Evolutionary conservation across 352 stramenopile species (phyloP).

Genomic region (Globisporangium barbulae): DNA sequence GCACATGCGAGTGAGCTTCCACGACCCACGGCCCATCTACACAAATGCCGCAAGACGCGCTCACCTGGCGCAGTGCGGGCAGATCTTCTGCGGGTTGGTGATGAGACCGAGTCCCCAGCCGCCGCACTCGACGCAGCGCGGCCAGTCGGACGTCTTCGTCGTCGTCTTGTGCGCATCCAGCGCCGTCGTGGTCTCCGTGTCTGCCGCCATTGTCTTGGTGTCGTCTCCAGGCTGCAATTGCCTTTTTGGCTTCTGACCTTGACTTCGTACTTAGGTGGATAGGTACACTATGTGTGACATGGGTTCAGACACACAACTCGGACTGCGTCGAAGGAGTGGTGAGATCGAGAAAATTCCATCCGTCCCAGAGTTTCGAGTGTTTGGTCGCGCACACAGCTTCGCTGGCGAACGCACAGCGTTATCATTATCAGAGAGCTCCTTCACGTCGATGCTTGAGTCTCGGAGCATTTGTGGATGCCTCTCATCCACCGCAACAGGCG

Average conservation of each 20-base stretch:
- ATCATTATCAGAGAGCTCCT: no score
- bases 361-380: no score
- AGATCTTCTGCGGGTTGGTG: conserved; percentile 70
- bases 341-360: conserved; percentile 7
- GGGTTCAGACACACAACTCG: background rate
- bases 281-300: background rate
- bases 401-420: no score
- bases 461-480: no score
- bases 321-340: background rate
- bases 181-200: conserved; percentile 1
- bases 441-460: no score
- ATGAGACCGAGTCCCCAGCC: conserved; percentile 68
- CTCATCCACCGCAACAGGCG: no score
- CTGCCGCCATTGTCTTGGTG: background rate
- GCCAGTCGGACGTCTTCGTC: conserved; percentile 28
- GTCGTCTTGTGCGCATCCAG: background rate
- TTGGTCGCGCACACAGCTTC: no score
- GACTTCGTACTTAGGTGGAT: background rate
- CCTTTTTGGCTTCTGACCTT: background rate
- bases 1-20: background rate
- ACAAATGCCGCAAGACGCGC: background rate
- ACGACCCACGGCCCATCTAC: background rate
- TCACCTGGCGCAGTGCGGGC: conserved; percentile 67
- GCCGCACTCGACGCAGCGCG: conserved; percentile 64
- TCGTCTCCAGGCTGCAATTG: background rate